Percentiles rank a stretch among this genome's conserved stretches.
These are phyloP conservation scores for Sicyos baderoa DNA, from an alignment of 306 rosid genomes.

Conservation along the genomic window DNA sequence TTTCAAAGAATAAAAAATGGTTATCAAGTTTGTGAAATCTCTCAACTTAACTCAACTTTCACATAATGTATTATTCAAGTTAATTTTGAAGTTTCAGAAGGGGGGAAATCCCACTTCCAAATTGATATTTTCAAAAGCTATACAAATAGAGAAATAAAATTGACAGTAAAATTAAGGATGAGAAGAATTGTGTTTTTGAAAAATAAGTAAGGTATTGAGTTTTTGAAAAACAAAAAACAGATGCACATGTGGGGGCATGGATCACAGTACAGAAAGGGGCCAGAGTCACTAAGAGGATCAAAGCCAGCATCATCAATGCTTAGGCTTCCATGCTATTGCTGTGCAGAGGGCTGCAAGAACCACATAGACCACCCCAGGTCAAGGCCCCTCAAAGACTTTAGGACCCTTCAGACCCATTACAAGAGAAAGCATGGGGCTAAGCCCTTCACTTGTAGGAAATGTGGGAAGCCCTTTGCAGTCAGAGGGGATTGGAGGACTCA, in stretches of 20 bases:
- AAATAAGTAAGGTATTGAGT: too few species aligned
- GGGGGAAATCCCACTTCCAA: not conserved
- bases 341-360: constrained; percentile 89
- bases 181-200: not conserved
- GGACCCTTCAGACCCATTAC: constrained; percentile 90
- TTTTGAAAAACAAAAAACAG: constrained; percentile 21
- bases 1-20: not conserved
- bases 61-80: not conserved
- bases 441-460: constrained; percentile 77
- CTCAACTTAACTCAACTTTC: too few species aligned
- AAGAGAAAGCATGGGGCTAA: constrained; percentile 87
- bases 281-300: constrained; percentile 74
- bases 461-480: constrained; percentile 75
- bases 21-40: too few species aligned
- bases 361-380: constrained; percentile 76
- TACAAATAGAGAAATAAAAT: not conserved
- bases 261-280: constrained; percentile 79
- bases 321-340: constrained; percentile 84
- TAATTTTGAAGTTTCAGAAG: not conserved
- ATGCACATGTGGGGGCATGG: constrained; percentile 99
- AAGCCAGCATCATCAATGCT: constrained; percentile 66
- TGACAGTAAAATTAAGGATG: not conserved
- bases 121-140: not conserved
- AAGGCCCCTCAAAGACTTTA: constrained; percentile 76
- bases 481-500: constrained; percentile 95